Percentiles rank a stretch among this genome's conserved stretches.
phyloP scores from a whole-genome alignment of 495 filamentous ascomycete species.

The Hypoxylon crocopeplum region DNA sequence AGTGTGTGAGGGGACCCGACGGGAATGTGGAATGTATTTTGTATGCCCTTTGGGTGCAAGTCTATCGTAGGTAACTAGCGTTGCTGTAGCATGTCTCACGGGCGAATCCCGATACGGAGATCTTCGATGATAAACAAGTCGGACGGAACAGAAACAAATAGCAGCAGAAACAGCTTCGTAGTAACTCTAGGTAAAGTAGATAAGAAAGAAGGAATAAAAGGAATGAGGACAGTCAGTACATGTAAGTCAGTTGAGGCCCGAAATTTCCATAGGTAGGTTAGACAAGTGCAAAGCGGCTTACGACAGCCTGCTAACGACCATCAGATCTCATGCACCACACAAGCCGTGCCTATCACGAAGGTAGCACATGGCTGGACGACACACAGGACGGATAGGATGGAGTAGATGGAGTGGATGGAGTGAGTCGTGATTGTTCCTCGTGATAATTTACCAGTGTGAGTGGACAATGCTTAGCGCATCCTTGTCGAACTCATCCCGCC shows the following conservation, averaged over 20 bases:
- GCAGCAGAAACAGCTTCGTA: too few relatives aligned
- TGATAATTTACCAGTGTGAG: conserved; percentile 39
- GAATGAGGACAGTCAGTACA: neutral
- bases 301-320: conserved; percentile 6
- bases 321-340: conserved; percentile 25
- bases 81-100: conserved; percentile 34
- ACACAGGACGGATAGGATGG: too few relatives aligned
- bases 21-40: conserved; percentile 16
- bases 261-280: too few relatives aligned
- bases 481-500: too few relatives aligned
- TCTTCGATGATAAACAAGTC: conserved; percentile 20
- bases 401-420: too few relatives aligned
- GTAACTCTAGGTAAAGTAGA: too few relatives aligned
- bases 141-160: conserved; percentile 9
- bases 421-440: conserved; percentile 33
- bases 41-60: conserved; percentile 15
- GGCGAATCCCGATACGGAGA: conserved; percentile 31
- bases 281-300: conserved; percentile 29
- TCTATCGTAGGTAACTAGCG: conserved; percentile 21
- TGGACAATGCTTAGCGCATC: conserved; percentile 30
- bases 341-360: conserved; percentile 14
- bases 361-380: too few relatives aligned
- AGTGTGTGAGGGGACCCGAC: conserved; percentile 12
- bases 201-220: conserved; percentile 7
- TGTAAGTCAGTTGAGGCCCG: neutral